Percentiles rank a stretch among this genome's conserved stretches.
phyloP scores from a whole-genome alignment of 805 yeast genomes.

The Ogataea haglerorum region DNA sequence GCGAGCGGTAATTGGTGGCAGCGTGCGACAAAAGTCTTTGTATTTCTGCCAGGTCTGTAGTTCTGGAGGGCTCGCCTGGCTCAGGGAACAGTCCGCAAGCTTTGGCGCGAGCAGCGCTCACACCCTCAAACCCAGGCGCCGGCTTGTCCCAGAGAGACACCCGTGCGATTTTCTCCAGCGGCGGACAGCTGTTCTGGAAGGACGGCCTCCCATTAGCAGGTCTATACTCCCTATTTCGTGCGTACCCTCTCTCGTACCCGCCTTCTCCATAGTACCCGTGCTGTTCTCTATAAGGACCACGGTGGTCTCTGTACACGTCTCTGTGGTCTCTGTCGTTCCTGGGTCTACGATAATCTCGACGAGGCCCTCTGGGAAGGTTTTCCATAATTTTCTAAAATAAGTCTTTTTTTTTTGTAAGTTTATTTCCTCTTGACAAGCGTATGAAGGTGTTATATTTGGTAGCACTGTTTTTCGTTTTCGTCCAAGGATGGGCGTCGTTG shows the following conservation, averaged over 20 bases:
- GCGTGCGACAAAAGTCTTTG: conserved; percentile 18
- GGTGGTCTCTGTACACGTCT: background rate
- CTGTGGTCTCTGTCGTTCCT: conserved; percentile 11
- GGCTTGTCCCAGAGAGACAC: conserved; percentile 65
- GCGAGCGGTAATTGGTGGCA: conserved; percentile 11
- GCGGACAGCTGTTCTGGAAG: conserved; percentile 32
- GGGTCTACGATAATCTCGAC: conserved; percentile 4
- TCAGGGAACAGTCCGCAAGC: conserved; percentile 73
- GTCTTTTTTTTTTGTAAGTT: background rate
- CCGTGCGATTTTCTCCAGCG: conserved; percentile 51
- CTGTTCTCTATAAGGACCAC: conserved; percentile 1
- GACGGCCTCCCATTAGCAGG: conserved; percentile 14
- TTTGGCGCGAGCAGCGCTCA: conserved; percentile 74
- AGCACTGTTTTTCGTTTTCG: conserved; percentile 3
- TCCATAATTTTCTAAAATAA: conserved; percentile 1
- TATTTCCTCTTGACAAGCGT: conserved; percentile 2
- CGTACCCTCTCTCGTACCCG: background rate
- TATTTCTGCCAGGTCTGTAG: conserved; percentile 37
- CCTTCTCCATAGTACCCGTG: conserved; percentile 7
- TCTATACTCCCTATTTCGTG: conserved; percentile 8
- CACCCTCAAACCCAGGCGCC: conserved; percentile 68
- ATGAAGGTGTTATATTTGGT: conserved; percentile 5
- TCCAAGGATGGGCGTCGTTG: conserved; percentile 50
- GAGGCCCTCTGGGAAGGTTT: conserved; percentile 9
- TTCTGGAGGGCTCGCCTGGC: conserved; percentile 52